Evolutionary conservation across 164 flowering plant genomes (phyloP).

Genomic region (Piper betle): DNA sequence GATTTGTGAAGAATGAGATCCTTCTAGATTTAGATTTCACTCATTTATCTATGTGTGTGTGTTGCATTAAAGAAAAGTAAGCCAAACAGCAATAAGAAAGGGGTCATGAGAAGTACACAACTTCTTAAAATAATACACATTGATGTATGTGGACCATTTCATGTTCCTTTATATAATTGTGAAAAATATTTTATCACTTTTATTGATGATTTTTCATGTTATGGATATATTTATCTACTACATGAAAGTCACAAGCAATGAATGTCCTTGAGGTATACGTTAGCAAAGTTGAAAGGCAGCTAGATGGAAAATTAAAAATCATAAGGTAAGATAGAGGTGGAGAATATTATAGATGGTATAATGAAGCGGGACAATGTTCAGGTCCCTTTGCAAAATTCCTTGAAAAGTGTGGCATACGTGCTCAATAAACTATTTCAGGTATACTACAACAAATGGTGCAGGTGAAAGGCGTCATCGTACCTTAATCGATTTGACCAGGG

Average conservation of each 20-base stretch:
- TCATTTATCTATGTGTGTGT: neutral
- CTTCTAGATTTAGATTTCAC: neutral
- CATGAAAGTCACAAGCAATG: neutral
- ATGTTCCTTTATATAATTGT: neutral
- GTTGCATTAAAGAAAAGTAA: no score
- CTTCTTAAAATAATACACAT: no score
- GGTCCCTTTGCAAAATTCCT: slow-evolving; percentile 1
- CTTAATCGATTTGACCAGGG: neutral
- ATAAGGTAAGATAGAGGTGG: neutral
- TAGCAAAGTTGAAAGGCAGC: neutral
- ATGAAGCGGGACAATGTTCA: neutral
- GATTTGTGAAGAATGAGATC: neutral
- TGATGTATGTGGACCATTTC: neutral
- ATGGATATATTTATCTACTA: neutral
- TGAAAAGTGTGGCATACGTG: neutral
- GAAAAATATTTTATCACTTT: neutral
- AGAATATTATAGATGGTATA: neutral
- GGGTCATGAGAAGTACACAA: neutral
- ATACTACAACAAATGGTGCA: neutral
- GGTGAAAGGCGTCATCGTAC: slow-evolving; percentile 1
- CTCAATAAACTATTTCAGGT: neutral
- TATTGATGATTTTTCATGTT: slow-evolving; percentile 1
- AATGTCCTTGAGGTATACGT: neutral
- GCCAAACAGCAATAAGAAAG: no score
- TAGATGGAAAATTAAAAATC: neutral